phyloP scores from a whole-genome alignment of 78 protist species.

The Tieghemostelium lacteum region DNA sequence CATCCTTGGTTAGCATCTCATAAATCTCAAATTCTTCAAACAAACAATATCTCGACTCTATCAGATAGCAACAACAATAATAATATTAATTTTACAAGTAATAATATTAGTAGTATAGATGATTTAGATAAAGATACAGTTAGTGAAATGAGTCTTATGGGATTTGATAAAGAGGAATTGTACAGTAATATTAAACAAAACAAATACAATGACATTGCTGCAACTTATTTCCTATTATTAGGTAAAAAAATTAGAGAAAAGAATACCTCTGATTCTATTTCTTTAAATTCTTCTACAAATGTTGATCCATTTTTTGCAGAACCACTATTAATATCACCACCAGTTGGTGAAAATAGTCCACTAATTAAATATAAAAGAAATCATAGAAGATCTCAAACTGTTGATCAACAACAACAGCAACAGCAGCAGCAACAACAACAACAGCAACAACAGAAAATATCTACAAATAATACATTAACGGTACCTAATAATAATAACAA shows the following conservation, averaged over 20 bases:
- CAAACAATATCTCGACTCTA: neutral
- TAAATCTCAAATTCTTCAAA: neutral
- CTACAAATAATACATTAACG: too few relatives aligned
- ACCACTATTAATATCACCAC: conserved; percentile 40
- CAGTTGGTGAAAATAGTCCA: conserved; percentile 70
- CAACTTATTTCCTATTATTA: conserved; percentile 55
- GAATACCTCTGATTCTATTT: too few relatives aligned
- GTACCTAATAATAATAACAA: neutral
- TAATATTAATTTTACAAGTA: neutral
- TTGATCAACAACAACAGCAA: conserved; percentile 23
- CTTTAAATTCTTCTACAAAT: neutral
- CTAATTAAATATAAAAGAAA: conserved; percentile 61
- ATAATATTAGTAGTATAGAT: conserved; percentile 2
- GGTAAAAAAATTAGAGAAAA: conserved; percentile 44
- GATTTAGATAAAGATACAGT: conserved; percentile 35
- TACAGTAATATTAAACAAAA: conserved; percentile 41
- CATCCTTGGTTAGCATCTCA: conserved; percentile 61
- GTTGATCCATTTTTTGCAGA: conserved; percentile 53
- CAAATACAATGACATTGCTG: conserved; percentile 63
- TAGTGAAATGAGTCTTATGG: conserved; percentile 32
- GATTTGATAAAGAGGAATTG: conserved; percentile 54
- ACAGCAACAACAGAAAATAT: neutral
- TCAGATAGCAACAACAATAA: neutral
- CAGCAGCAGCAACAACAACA: conserved; percentile 5
- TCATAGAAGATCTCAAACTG: conserved; percentile 73